Conservation (phyloP, 1,139 yeast genomes). For the Blastobotrys petasosporus region DNA sequence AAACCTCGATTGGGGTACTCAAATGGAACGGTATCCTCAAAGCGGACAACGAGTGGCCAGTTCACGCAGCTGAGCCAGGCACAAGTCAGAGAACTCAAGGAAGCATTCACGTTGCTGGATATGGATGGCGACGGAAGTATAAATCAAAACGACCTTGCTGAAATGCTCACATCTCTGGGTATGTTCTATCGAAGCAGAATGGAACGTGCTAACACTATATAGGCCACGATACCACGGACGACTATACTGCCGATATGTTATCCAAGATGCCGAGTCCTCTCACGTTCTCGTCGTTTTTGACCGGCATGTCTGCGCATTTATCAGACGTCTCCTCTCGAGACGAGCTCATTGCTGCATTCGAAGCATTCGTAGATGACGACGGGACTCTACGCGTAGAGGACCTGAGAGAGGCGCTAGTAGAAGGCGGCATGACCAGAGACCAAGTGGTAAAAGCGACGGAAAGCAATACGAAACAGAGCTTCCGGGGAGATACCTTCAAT, state of each 20-base stretch:
- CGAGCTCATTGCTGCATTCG: conserved; percentile 59
- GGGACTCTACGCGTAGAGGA: conserved; percentile 45
- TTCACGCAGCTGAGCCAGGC: conserved; percentile 35
- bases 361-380: conserved; percentile 45
- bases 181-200: neutral
- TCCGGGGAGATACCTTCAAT: conserved; percentile 60
- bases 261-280: conserved; percentile 51
- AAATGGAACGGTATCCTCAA: conserved; percentile 5
- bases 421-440: conserved; percentile 46
- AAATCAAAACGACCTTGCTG: conserved; percentile 51
- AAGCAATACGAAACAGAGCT: conserved; percentile 49
- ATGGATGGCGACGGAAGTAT: conserved; percentile 75
- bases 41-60: conserved; percentile 29
- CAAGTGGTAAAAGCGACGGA: conserved; percentile 49
- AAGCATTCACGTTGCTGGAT: conserved; percentile 63
- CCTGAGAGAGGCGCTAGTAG: conserved; percentile 43
- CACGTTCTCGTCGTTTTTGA: conserved; percentile 65
- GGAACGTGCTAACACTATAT: neutral
- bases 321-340: conserved; percentile 52
- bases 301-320: conserved; percentile 58
- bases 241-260: conserved; percentile 39
- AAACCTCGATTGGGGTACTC: conserved; percentile 17
- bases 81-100: conserved; percentile 42
- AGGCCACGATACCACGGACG: conserved; percentile 41
- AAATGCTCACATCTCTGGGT: conserved; percentile 47